Base-by-base conservation (phyloP, 192 early-diverging fungal genomes). In the Cetraspora pellucida region DNA sequence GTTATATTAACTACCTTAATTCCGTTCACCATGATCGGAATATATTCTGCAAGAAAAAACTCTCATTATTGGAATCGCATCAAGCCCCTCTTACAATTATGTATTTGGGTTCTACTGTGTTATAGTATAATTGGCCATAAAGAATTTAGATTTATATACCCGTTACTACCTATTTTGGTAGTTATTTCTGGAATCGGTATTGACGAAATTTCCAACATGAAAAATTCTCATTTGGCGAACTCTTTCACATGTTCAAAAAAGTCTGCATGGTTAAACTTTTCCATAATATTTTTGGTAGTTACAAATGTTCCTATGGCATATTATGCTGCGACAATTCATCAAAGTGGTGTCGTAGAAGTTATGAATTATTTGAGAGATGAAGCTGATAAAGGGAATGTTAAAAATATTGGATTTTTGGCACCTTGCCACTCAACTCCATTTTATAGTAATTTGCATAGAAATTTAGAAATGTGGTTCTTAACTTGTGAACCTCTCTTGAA, bases 341-440 rank as follows among this genome's bases (percentile, higher is more conserved):
- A 99, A 81, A 88, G 96, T 19, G 97, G 97, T 10, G 95, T 97
- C 1, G 75, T 98, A 3, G 95, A 97, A 77, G 96, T 92, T 10
- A 90, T 95, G 86, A 46, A 75, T 2, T 95, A 90, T 82, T 70
- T 99, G 50, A 85, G 93, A 63, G 64, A 80, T 2, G 81, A 91
- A 45, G 78, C 78, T 13, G 28, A 65, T 49, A 75, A 64, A 52
- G 60, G 52, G 30, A 54, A 72, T 27, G 66, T 80, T 21, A 25
- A 77, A 28, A 82, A 84, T 21, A 82, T 96, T 13, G 85, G 91
- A 2, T 93, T 97, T 73, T 78, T 98, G 46, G 98, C 96, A 95
- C 97, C 97, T 9, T 99, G 97, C 72, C 96, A 99, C 78, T 99
- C 96, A 6, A 97, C 97, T 3, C 97, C 96, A n/a, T 96, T 88